Percentiles rank a stretch among this genome's conserved stretches.
Evolutionary conservation across 345 rosid species (phyloP).

Genomic region (Brassica rapa): DNA sequence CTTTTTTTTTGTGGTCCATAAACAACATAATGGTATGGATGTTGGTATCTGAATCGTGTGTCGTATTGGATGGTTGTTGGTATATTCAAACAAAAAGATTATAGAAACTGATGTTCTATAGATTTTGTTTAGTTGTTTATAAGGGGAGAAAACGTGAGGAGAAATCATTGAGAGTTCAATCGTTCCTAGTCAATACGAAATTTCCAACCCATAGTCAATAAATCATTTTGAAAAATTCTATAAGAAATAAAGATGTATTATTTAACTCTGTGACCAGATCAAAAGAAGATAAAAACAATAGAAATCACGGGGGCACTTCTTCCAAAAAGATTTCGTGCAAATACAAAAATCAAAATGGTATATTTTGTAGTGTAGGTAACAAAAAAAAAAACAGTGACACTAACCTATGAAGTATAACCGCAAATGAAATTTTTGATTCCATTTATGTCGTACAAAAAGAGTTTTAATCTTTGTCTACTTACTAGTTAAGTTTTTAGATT

Average conservation of each 20-base stretch:
- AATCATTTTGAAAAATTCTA: background rate
- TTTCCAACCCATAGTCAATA: background rate
- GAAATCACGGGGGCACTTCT: background rate
- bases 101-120: background rate
- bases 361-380: background rate
- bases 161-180: background rate
- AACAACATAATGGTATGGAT: background rate
- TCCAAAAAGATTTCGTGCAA: background rate
- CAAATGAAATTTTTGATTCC: background rate
- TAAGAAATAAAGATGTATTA: background rate
- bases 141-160: conserved; percentile 18
- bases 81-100: background rate
- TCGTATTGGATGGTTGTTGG: conserved; percentile 28
- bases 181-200: background rate
- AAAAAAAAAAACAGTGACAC: background rate
- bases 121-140: background rate
- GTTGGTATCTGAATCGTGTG: conserved; percentile 23
- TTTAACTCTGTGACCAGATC: background rate
- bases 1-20: too few species aligned
- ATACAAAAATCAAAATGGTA: background rate
- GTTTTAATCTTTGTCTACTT: background rate
- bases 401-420: background rate
- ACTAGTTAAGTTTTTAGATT: too few species aligned
- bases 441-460: background rate
- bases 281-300: too few species aligned